These are phyloP conservation scores for Aureobasidium subglaciale DNA, from an alignment of 2,329 filamentous ascomycete genomes.

Conservation along the genomic window DNA sequence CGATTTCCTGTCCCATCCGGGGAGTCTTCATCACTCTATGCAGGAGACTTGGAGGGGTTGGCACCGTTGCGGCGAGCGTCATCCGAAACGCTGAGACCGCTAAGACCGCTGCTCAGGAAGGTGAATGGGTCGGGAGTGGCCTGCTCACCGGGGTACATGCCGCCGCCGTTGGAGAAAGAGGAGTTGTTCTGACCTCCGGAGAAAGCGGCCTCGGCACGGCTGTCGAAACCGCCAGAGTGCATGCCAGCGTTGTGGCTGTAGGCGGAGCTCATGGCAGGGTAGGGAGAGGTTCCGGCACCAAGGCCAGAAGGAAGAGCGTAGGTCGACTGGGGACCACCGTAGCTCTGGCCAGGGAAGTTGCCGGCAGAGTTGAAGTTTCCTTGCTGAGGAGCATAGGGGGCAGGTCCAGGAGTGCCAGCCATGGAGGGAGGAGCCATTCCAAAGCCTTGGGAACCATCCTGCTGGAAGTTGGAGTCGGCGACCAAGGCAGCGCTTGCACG, in stretches of 20 bases:
- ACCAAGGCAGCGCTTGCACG: slow-evolving; percentile 90
- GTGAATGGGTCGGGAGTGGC: slow-evolving; percentile 69
- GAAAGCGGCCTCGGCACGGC: slow-evolving; percentile 91
- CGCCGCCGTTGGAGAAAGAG: slow-evolving; percentile 56
- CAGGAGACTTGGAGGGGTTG: slow-evolving; percentile 18
- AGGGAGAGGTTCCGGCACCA: slow-evolving; percentile 68
- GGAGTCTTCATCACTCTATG: background rate
- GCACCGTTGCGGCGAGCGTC: slow-evolving; percentile 35
- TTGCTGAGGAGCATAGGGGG: slow-evolving; percentile 62
- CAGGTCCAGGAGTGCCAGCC: slow-evolving; percentile 62
- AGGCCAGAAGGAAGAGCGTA: slow-evolving; percentile 85
- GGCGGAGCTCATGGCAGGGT: slow-evolving; percentile 75
- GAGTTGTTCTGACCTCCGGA: slow-evolving; percentile 54
- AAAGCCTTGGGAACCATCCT: slow-evolving; percentile 73
- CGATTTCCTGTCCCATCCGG: background rate
- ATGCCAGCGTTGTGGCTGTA: slow-evolving; percentile 70
- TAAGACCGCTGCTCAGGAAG: slow-evolving; percentile 68
- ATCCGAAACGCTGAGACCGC: slow-evolving; percentile 60
- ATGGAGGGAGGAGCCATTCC: slow-evolving; percentile 85
- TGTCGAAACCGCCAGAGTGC: slow-evolving; percentile 84
- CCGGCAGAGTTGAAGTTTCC: slow-evolving; percentile 50
- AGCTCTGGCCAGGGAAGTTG: slow-evolving; percentile 64
- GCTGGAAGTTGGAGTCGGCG: slow-evolving; percentile 66
- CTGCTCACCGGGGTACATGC: slow-evolving; percentile 32
- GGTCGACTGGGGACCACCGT: slow-evolving; percentile 78